Conservation (phyloP, 2,329 filamentous ascomycete species). For the Aschersonia sp. region DNA sequence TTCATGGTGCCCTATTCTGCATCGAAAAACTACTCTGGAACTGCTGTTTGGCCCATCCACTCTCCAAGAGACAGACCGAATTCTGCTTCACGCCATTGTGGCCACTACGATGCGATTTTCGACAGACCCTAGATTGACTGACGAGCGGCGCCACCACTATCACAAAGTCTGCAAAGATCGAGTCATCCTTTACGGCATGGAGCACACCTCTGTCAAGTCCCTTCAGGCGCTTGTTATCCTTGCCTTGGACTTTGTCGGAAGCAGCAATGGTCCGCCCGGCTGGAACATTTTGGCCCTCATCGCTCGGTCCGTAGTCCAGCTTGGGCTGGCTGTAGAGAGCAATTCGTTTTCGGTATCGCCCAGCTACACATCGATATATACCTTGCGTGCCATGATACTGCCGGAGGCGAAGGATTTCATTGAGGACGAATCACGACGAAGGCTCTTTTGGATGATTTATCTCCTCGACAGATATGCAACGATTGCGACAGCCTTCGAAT, state of each 20-base stretch:
- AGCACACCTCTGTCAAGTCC: conserved; percentile 79
- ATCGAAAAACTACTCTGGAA: conserved; percentile 68
- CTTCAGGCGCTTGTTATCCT: conserved; percentile 79
- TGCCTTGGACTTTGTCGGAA: conserved; percentile 71
- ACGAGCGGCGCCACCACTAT: conserved; percentile 59
- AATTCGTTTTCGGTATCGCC: conserved; percentile 69
- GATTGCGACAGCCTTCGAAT: conserved; percentile 82
- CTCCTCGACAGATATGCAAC: conserved; percentile 81
- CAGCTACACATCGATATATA: conserved; percentile 75
- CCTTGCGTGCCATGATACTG: conserved; percentile 68
- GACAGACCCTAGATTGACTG: conserved; percentile 57
- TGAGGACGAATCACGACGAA: conserved; percentile 72
- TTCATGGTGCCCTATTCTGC: conserved; percentile 80
- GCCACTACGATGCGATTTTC: conserved; percentile 79
- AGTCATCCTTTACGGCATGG: conserved; percentile 74
- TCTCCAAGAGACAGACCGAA: conserved; percentile 66
- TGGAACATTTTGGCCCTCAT: conserved; percentile 89
- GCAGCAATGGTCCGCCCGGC: conserved; percentile 76
- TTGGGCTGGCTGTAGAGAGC: conserved; percentile 71
- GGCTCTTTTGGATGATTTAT: conserved; percentile 92
- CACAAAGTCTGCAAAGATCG: conserved; percentile 72
- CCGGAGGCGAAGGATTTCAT: conserved; percentile 75
- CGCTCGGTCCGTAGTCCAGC: conserved; percentile 73
- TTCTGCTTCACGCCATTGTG: conserved; percentile 77
- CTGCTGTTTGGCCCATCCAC: conserved; percentile 64